Base-by-base conservation (phyloP, 2,329 filamentous ascomycete genomes). In the Colletotrichum sp. region DNA sequence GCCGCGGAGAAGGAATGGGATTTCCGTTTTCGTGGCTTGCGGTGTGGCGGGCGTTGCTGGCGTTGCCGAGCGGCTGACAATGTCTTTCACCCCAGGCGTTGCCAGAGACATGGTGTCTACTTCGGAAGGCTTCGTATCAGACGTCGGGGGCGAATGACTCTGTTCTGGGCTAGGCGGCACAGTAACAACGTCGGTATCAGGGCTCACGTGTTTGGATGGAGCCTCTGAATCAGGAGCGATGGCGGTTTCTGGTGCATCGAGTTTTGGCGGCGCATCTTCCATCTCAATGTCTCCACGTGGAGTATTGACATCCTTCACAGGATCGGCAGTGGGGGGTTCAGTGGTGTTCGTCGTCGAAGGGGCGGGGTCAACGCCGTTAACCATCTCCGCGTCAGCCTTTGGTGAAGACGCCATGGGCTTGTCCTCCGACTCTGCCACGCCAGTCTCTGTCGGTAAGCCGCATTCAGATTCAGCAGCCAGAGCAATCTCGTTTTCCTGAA, bases 1-100 rank as follows among this genome's bases (percentile, higher is more conserved):
- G 24, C 97, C 97, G 65, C 97, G 93, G 0, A 98, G 87, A 13
- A 99, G 89, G 76, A 95, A 94, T 0, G 96, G 96, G 13, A 97
- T 90, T 9, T 94, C 92, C 0, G 93, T 96, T 78, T 93, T 94
- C 73, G 89, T 87, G 12, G 48, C 68, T 18, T 71, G 69, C 36
- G 69, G 61, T 2, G 83, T 79, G 18, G 81, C 78, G 2, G 83
- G 80, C 4, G 84, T 84, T 0, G 81, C 78, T 3, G 83, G 80
- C 7, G 84, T 84, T 0, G 79, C 77, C 10, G 81, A 83, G 8
- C 83, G 77, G 71, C 84, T 85, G 36, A 77, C 78, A 6, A 81
- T 79, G 58, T 81, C 75, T 34, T 78, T 78, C 7, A 68, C 61
- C 6, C 68, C 76, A 4, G 76, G 76, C 30, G 74, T 76, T 18